A percentile compares a stretch with the other conserved stretches of the same genome.
phyloP scores from a whole-genome alignment of 495 filamentous ascomycete species.

The Penicillium waksmanii region DNA sequence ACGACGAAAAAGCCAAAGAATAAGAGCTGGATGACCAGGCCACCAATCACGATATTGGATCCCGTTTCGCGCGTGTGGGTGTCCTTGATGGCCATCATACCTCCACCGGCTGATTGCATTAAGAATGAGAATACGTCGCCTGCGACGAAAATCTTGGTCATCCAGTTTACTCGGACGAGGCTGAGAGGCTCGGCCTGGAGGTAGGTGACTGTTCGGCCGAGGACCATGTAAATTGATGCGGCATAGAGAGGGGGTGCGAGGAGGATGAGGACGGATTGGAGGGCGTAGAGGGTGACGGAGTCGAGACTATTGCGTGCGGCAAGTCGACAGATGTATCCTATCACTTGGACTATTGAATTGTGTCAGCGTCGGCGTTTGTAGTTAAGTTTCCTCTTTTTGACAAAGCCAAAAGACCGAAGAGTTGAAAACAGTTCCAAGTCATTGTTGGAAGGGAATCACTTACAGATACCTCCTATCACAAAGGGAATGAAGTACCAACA shows the following conservation, averaged over 20 bases:
- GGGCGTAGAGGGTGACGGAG: slow-evolving; percentile 36
- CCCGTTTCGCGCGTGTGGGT: slow-evolving; percentile 27
- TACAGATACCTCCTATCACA: slow-evolving; percentile 32
- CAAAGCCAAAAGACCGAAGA: no score
- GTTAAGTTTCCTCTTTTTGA: neutral
- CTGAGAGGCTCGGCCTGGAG: slow-evolving; percentile 45
- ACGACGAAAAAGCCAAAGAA: slow-evolving; percentile 52
- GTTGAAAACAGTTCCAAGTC: neutral
- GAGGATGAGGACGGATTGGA: slow-evolving; percentile 45
- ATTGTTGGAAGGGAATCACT: slow-evolving; percentile 4
- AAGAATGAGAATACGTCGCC: slow-evolving; percentile 43
- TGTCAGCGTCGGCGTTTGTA: neutral
- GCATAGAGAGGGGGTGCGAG: slow-evolving; percentile 57
- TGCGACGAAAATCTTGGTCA: slow-evolving; percentile 43
- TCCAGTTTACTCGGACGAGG: slow-evolving; percentile 30
- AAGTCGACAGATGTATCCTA: slow-evolving; percentile 61
- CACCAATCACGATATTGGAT: slow-evolving; percentile 49
- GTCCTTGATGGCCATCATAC: slow-evolving; percentile 24
- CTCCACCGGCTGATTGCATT: slow-evolving; percentile 32
- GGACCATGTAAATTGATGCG: slow-evolving; percentile 63
- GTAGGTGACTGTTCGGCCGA: slow-evolving; percentile 54
- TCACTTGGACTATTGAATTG: slow-evolving; percentile 50
- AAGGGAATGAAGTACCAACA: slow-evolving; percentile 38
- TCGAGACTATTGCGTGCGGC: slow-evolving; percentile 35
- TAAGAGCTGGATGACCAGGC: slow-evolving; percentile 46